Evolutionary conservation across 352 stramenopile species (phyloP), one percentile per base, ranked within the genome.

Genomic region (Elongisporangium prolatum): DNA sequence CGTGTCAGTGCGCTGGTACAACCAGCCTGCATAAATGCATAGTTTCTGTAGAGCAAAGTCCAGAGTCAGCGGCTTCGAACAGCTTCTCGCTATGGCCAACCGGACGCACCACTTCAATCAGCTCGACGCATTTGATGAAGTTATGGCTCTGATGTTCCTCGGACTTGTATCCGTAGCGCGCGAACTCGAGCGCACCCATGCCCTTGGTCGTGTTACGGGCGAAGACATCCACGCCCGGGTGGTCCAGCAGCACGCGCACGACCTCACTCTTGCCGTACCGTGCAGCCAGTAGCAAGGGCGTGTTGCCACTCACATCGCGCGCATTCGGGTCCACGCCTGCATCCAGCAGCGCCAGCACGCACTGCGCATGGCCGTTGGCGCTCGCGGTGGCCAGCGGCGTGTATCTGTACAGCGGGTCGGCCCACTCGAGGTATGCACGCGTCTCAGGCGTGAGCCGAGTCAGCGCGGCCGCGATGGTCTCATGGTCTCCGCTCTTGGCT

Each of bases 1-100:
- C 51, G 91, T 95, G 60, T 95, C 86, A 3, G 82, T 66, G 59
- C 84, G 79, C 67, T 91, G 77, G 67, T 93, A 84, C 10, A 95
- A 56, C 86, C 86, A 95, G 0, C 82, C 84, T 13, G 82, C 88
- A 72, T 91, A 89, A 9, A 93, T 60, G 48, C 80, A 91, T 0
- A 91, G 65, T 84, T 88, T 89, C 81, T 93, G 25, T 7, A 56
- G 25, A 16, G 18, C n/a, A 21, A 3, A 48, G 14, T 24, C 56
- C 34, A 1, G 40, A 53, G 38, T 44, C 34, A 56, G 7, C 52
- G 18, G 3, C 21, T n/a, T 22, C 25, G 48, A 21, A 53, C 14
- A 55, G 50, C 49, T 13, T 48, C 11, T 20, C 21, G 24, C 51
- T 14, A 18, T 38, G 7, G 11, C 25, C 40, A 5, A 3, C 40